These are phyloP conservation scores for Linaria vulgaris DNA, from an alignment of 257 asterid genomes.

Conservation along the genomic window DNA sequence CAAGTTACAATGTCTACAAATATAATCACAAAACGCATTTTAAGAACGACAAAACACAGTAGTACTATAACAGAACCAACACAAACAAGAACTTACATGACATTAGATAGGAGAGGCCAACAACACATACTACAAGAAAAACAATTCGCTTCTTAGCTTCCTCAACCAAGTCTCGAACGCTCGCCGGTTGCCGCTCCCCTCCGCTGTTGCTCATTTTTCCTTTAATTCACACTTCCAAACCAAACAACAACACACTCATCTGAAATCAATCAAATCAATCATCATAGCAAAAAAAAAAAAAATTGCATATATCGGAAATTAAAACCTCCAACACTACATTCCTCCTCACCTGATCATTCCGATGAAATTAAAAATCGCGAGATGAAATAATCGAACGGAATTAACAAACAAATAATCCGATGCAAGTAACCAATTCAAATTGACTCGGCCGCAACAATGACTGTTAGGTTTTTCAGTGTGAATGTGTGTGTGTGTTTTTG, in stretches of 20 bases:
- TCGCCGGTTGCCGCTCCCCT: constrained; percentile 18
- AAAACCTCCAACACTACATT: constrained; percentile 25
- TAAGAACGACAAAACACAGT: no score
- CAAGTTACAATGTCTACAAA: no score
- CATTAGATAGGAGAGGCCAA: constrained; percentile 34
- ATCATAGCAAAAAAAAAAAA: background rate
- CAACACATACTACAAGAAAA: constrained; percentile 26
- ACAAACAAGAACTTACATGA: constrained; percentile 23
- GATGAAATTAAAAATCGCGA: constrained; percentile 3
- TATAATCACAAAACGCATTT: no score
- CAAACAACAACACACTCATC: constrained; percentile 28
- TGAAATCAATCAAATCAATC: constrained; percentile 16
- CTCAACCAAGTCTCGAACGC: constrained; percentile 27
- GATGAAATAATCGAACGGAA: background rate
- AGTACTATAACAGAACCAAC: no score
- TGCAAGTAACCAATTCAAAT: no score
- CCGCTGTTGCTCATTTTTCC: background rate
- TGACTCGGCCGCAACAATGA: no score
- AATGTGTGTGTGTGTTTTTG: no score
- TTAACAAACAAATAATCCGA: background rate
- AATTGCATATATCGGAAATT: constrained; percentile 14
- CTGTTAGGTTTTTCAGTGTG: no score
- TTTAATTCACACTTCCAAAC: constrained; percentile 21
- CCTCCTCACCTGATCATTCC: constrained; percentile 34
- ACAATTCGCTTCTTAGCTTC: constrained; percentile 35